Conservation (phyloP, 139 green algal species). For the Picochlorum sp. region DNA sequence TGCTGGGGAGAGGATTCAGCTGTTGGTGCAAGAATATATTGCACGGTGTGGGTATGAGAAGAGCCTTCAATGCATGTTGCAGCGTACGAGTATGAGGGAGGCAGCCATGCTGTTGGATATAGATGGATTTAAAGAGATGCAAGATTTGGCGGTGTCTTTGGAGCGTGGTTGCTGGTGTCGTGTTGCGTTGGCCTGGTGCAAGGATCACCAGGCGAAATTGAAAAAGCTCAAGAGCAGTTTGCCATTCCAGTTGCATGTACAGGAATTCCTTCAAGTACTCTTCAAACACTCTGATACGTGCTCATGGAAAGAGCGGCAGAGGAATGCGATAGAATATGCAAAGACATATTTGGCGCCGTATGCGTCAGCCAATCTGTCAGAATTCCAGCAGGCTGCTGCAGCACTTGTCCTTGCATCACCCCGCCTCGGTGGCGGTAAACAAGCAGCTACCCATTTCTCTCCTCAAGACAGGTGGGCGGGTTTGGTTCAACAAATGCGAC, state of each 20-base stretch:
- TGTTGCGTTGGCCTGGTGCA: conserved; percentile 75
- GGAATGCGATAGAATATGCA: conserved; percentile 72
- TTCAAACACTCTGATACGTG: no score
- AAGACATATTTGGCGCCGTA: conserved; percentile 64
- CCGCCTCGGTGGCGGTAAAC: background rate
- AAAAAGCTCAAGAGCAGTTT: conserved; percentile 70
- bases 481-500: conserved; percentile 57
- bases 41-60: conserved; percentile 49
- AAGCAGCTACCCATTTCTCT: conserved; percentile 42
- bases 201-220: conserved; percentile 50
- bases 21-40: conserved; percentile 54
- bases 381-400: conserved; percentile 79
- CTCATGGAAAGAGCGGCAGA: conserved; percentile 59
- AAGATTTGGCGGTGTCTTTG: conserved; percentile 52
- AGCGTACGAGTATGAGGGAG: conserved; percentile 6
- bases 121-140: conserved; percentile 63
- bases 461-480: conserved; percentile 40
- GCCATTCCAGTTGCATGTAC: conserved; percentile 80
- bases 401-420: conserved; percentile 56
- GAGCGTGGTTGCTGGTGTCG: conserved; percentile 42
- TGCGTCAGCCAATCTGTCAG: conserved; percentile 49
- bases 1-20: no score
- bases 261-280: conserved; percentile 66
- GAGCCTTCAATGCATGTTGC: background rate
- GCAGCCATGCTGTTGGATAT: conserved; percentile 50